Base-by-base conservation (phyloP, 1,139 yeast genomes). In the Suhomyces guaymorum region DNA sequence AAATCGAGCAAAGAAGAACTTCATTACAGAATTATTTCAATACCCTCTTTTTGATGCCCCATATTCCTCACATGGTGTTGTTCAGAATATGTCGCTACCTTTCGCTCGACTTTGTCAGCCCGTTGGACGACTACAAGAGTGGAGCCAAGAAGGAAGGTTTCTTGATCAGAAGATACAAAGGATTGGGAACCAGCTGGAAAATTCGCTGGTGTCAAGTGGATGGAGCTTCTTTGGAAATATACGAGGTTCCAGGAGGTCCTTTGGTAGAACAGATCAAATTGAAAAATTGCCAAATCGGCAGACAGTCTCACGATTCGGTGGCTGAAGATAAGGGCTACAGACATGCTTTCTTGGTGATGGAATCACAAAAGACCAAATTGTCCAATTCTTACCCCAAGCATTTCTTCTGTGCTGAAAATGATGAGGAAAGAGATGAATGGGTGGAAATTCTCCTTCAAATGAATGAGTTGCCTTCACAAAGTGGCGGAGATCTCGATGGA, bases 381-480 rank as follows among this genome's bases (percentile, higher is more conserved):
- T 70, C 82, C 1, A 64, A 73, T 14, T 66, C 78, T 2, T 57
- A 54, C 23, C 73, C 78, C 2, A 80, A 79, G 40, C 89, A 85
- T 55, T 75, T 81, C 33, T 73, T 89, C 42, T 88, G 95, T 59
- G 88, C 95, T 2, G 96, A 89, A 55, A 78, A 84, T 1, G 87
- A 84, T 35, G 71, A 67, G 21, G 96, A 88, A 49, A 75, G 96
- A 35, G 95, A 86, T 47, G 71, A 71, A 4, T 86, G 96, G 96
- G 76, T 83, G 17, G 69, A 76, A 14, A 71, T 77, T 1, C 61
- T 84, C 44, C 67, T 80, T 26, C 81, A 75, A 40, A 66, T 67
- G 42, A 61, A 46, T 27, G 52, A 44, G 11, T 24, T 39, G 1
- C 35, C 26, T 4, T 42, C 43, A 19, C 26, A 41, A 11, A 23